Conservation (phyloP, 345 rosid genomes). For the Noccaea caerulescens region DNA sequence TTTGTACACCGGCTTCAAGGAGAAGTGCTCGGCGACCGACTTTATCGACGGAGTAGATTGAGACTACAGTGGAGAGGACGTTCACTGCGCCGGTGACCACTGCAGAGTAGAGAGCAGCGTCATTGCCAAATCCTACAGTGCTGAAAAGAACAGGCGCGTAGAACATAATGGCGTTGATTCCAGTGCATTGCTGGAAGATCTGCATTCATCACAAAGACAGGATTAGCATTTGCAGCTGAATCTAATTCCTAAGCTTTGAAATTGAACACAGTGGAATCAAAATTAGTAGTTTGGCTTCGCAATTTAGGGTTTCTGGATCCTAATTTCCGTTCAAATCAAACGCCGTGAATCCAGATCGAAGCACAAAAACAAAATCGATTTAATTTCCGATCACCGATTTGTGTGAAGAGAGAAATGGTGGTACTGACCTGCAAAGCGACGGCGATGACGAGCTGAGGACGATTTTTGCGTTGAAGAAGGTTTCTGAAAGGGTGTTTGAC, state of each 20-base stretch:
- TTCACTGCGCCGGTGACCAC: constrained; percentile 93
- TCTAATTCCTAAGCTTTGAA: not conserved
- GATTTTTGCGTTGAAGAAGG: constrained; percentile 70
- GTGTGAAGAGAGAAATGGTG: not conserved
- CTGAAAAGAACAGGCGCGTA: constrained; percentile 88
- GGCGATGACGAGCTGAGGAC: constrained; percentile 82
- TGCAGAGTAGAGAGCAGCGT: constrained; percentile 92
- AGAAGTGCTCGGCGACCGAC: constrained; percentile 76
- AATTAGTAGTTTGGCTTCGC: not conserved
- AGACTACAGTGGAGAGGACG: constrained; percentile 75
- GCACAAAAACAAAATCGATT: not conserved
- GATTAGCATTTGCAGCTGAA: not conserved
- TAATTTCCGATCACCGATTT: not conserved
- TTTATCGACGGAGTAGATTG: constrained; percentile 88
- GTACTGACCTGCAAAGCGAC: constrained; percentile 72
- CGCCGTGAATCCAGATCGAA: not conserved
- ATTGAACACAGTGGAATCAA: not conserved
- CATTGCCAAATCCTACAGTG: constrained; percentile 76
- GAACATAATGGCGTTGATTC: constrained; percentile 96
- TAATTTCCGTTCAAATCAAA: not conserved
- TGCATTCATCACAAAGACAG: constrained; percentile 38
- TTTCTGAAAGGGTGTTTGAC: constrained; percentile 92
- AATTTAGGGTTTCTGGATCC: not conserved
- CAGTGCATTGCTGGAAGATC: constrained; percentile 92
- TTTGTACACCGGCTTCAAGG: constrained; percentile 91